These are phyloP conservation scores for Blepharisma stoltei DNA, from an alignment of 73 alveolate genomes.

Conservation along the genomic window DNA sequence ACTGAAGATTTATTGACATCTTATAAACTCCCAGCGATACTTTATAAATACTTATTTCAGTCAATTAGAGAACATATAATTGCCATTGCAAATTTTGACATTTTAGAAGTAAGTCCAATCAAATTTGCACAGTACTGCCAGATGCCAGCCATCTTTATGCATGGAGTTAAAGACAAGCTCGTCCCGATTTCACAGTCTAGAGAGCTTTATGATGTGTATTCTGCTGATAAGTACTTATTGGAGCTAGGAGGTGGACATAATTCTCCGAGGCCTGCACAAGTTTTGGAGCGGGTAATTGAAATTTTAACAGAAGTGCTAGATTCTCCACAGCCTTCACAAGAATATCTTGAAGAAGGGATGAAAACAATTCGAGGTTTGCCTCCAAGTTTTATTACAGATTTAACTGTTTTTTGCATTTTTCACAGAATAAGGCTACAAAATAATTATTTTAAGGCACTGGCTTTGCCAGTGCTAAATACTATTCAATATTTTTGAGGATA, in stretches of 20 bases:
- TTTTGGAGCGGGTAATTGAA: background rate
- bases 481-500: no score
- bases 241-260: conserved; percentile 27
- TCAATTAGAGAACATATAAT: conserved; percentile 32
- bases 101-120: conserved; percentile 51
- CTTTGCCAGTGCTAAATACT: no score
- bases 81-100: conserved; percentile 56
- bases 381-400: conserved; percentile 9
- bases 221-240: background rate
- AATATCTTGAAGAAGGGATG: conserved; percentile 10
- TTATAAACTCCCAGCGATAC: conserved; percentile 35
- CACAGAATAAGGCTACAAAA: no score
- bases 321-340: background rate
- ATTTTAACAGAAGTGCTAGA: background rate
- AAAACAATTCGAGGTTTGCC: background rate
- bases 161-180: conserved; percentile 63
- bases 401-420: no score
- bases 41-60: conserved; percentile 43
- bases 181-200: conserved; percentile 52
- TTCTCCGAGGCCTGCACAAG: conserved; percentile 9
- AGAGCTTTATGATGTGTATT: conserved; percentile 25
- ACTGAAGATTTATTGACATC: conserved; percentile 42
- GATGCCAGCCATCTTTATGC: conserved; percentile 67
- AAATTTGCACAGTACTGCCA: conserved; percentile 47
- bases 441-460: no score